Base-by-base conservation (phyloP, 305 asterid genomes). In the Fraxinus velutina region DNA sequence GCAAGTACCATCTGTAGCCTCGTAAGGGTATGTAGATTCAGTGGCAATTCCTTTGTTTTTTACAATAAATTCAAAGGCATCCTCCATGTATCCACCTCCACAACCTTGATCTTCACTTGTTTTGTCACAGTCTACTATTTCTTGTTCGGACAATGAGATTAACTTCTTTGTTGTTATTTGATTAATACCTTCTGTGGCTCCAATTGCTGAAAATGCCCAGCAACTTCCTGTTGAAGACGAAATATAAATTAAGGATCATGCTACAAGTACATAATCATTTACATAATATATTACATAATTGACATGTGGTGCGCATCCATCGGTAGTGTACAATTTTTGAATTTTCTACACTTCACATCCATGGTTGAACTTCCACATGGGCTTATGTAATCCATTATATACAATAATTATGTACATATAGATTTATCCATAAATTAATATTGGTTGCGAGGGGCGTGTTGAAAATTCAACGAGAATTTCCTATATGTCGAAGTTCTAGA, bases 161-260 rank as follows among this genome's bases (percentile, higher is more conserved):
- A 91, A 82, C 3, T 88, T 87, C 47, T 79, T 80, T 0, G 91
- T 88, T 57, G 89, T 80, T 6, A 91, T 77, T 68, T 90, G 85
- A 47, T 86, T 83, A 50, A 90, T 87, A 52, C 95, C 91, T 84
- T 91, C 93, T 6, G 90, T 88, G 15, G 93, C 92, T 39, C 90
- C 93, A 9, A 91, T 79, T 2, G 95, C 92, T 32, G 92, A 86
- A 83, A 90, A 90, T 55, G 93, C 91, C 93, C 93, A 91, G 64
- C 95, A 91, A 55, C 91, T 83, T 75, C 94, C 91, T 90, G 81
- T 44, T 76, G 9, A 80, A 12, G 12, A 27, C 9, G 1, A 19
- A 19, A 13, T 3, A 79, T 1, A 70, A n/a, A 62, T 80, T 33
- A 47, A 13, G 29, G 29, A 27, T 27, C 29, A 27, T 27, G 29